Evolutionary conservation across 371 early-diverging fungal species (phyloP).

Genomic region (Mucor irregularis): DNA sequence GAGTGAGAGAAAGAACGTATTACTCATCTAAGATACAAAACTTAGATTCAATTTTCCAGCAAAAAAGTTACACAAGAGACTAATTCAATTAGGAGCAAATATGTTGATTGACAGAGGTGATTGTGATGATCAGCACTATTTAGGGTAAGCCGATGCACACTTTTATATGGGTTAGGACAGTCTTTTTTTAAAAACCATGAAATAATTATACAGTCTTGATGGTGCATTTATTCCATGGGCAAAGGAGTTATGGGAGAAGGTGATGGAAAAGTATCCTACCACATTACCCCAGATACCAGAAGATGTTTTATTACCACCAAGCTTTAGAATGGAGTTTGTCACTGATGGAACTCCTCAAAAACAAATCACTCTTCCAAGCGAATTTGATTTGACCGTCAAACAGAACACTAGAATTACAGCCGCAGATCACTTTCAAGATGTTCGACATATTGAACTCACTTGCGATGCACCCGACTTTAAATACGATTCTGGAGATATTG

Average conservation of each 20-base stretch:
- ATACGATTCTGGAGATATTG: slow-evolving; percentile 85
- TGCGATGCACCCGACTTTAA: slow-evolving; percentile 22
- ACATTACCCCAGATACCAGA: slow-evolving; percentile 55
- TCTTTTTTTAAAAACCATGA: neutral
- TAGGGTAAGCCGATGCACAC: slow-evolving; percentile 65
- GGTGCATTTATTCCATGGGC: slow-evolving; percentile 90
- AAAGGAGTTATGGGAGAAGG: slow-evolving; percentile 64
- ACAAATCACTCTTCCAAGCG: slow-evolving; percentile 11
- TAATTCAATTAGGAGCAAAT: slow-evolving; percentile 87
- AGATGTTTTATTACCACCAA: slow-evolving; percentile 52
- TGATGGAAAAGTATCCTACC: slow-evolving; percentile 55
- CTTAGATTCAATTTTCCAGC: slow-evolving; percentile 93
- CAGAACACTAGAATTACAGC: slow-evolving; percentile 74
- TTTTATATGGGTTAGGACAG: too few relatives aligned
- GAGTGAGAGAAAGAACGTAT: neutral
- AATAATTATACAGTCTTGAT: slow-evolving; percentile 57
- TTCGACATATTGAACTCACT: slow-evolving; percentile 70
- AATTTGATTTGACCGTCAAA: slow-evolving; percentile 43
- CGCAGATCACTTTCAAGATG: slow-evolving; percentile 87
- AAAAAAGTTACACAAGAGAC: slow-evolving; percentile 88
- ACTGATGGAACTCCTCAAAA: slow-evolving; percentile 13
- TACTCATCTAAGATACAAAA: neutral
- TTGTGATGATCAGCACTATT: slow-evolving; percentile 97
- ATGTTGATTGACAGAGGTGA: slow-evolving; percentile 77
- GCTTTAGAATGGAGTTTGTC: slow-evolving; percentile 38